phyloP scores from a whole-genome alignment of 257 asterid species.

The Solanum chaucha region DNA sequence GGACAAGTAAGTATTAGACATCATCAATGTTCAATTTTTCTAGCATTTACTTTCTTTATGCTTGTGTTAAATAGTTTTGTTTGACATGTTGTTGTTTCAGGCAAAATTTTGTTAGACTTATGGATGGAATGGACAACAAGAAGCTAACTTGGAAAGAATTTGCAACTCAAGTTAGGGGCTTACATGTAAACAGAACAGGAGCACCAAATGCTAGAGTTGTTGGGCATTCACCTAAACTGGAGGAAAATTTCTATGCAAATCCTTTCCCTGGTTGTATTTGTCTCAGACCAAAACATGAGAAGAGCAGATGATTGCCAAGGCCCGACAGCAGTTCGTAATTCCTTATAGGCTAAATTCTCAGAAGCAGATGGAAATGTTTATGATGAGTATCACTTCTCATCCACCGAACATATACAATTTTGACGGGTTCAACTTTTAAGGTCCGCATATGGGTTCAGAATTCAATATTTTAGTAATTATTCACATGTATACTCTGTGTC shows the following conservation, averaged over 20 bases:
- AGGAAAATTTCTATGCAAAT: slow-evolving; percentile 29
- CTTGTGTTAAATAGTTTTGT: not conserved
- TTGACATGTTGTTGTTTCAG: slow-evolving; percentile 5
- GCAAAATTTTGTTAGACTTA: slow-evolving; percentile 11
- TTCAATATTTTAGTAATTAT: not conserved
- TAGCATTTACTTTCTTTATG: not conserved
- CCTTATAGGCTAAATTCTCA: not conserved
- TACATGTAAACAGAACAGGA: slow-evolving; percentile 27
- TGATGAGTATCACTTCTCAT: not conserved
- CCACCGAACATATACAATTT: not conserved
- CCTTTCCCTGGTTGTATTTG: slow-evolving; percentile 36
- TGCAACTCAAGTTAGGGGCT: slow-evolving; percentile 5
- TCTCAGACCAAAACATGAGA: not conserved
- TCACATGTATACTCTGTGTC: not conserved
- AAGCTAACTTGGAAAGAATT: slow-evolving; percentile 18
- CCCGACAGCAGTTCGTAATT: not conserved
- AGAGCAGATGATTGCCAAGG: not conserved
- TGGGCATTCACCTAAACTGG: slow-evolving; percentile 11
- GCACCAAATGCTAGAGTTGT: slow-evolving; percentile 20
- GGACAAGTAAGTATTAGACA: slow-evolving; percentile 14
- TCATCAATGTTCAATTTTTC: not conserved
- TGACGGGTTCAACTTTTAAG: not conserved
- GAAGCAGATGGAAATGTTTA: not conserved
- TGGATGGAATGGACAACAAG: slow-evolving; percentile 19
- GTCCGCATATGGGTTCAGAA: not conserved